A percentile compares a stretch with the other conserved stretches of the same genome.
Conservation (phyloP, 805 yeast species). For the Ogataea zsoltii region DNA sequence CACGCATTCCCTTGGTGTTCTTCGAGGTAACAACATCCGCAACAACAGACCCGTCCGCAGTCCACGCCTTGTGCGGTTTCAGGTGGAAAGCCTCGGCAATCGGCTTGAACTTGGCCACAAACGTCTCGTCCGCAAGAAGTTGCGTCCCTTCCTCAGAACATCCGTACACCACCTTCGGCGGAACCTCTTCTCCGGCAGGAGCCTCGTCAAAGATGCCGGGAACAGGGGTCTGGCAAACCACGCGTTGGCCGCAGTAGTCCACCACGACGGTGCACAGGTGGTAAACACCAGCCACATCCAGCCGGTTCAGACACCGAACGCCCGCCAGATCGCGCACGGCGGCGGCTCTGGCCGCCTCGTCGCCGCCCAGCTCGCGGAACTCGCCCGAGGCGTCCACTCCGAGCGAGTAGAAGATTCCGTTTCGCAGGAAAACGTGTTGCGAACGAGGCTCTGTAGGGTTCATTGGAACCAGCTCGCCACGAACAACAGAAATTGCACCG, state of each 20-base stretch:
- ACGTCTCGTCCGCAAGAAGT: constrained; percentile 51
- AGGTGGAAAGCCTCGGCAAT: constrained; percentile 78
- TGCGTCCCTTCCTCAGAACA: constrained; percentile 57
- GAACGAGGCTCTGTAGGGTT: constrained; percentile 71
- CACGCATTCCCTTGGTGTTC: constrained; percentile 82
- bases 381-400: constrained; percentile 71
- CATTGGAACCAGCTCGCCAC: constrained; percentile 74
- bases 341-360: constrained; percentile 82
- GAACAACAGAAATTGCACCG: constrained; percentile 75
- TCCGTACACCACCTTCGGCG: constrained; percentile 70
- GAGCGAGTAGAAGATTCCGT: constrained; percentile 84
- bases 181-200: constrained; percentile 35
- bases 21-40: constrained; percentile 64
- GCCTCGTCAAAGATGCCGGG: constrained; percentile 71
- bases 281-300: constrained; percentile 63
- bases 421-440: constrained; percentile 69
- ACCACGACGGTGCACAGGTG: constrained; percentile 81
- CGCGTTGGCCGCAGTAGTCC: constrained; percentile 86
- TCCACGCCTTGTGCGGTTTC: constrained; percentile 63
- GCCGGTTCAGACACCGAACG: constrained; percentile 63
- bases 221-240: constrained; percentile 91
- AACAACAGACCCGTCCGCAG: constrained; percentile 42
- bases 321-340: constrained; percentile 77
- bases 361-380: constrained; percentile 70
- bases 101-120: constrained; percentile 54